These are phyloP conservation scores for Uronychia setigera DNA, from an alignment of 73 alveolate species.

Conservation along the genomic window DNA sequence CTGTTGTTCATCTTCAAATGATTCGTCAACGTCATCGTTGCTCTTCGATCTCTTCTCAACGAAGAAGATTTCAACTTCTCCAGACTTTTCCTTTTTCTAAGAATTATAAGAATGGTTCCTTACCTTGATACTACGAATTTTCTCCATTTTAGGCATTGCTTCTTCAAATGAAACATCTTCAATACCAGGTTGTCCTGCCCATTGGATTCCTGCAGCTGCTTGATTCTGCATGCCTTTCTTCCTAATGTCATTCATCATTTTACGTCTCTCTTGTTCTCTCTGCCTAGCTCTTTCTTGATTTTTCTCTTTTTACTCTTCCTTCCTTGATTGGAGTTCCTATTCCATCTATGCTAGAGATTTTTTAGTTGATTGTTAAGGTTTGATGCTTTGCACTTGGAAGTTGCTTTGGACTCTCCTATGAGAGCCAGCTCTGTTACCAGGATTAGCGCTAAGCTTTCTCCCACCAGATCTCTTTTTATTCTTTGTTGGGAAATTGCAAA, in stretches of 20 bases:
- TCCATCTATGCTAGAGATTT: not conserved
- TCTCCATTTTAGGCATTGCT: not conserved
- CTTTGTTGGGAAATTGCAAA: not conserved
- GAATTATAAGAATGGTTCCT: not conserved
- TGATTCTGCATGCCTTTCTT: not conserved
- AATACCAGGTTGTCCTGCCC: not conserved
- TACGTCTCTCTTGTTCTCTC: constrained; percentile 21
- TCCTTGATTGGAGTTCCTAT: not conserved
- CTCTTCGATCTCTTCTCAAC: not conserved
- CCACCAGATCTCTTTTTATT: not conserved
- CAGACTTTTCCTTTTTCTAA: constrained; percentile 9
- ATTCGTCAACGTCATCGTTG: not conserved
- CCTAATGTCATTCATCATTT: constrained; percentile 12
- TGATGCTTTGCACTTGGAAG: not conserved
- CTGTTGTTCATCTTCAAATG: not conserved
- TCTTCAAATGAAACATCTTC: not conserved
- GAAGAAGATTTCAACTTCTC: not conserved
- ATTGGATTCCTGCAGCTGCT: not conserved
- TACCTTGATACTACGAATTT: not conserved
- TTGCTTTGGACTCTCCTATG: not conserved
- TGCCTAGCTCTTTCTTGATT: not conserved
- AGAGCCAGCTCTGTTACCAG: not conserved
- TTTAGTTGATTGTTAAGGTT: not conserved
- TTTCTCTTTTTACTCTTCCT: constrained; percentile 4
- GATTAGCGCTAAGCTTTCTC: not conserved